A percentile compares a stretch with the other conserved stretches of the same genome.
Conservation (phyloP, 169 alveolate species). For the Fabrea salina region DNA sequence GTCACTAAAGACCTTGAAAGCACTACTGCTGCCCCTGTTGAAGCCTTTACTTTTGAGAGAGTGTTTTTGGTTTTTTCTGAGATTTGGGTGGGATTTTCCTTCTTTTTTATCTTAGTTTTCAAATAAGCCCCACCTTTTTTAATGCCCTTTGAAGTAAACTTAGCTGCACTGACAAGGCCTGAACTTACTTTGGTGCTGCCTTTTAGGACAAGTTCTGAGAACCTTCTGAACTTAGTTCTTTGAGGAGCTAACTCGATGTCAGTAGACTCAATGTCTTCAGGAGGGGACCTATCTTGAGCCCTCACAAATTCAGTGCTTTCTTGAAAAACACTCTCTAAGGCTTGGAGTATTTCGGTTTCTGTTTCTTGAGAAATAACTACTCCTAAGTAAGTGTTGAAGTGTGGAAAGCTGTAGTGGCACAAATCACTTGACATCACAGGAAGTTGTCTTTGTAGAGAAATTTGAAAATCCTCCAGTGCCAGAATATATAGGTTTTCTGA, state of each 20-base stretch:
- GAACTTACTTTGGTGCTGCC: neutral
- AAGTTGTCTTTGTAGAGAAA: neutral
- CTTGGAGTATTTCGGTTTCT: neutral
- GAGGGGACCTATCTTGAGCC: neutral
- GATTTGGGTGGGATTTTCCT: neutral
- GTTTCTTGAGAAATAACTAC: neutral
- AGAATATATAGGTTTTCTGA: neutral
- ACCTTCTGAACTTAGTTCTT: neutral
- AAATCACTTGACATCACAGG: neutral
- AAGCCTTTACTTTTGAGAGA: neutral
- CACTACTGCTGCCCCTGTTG: neutral
- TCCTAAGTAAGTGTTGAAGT: neutral
- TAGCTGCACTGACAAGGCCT: conserved; percentile 5
- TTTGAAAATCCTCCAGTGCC: neutral
- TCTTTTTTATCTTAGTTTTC: conserved; percentile 5
- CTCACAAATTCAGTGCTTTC: conserved; percentile 1
- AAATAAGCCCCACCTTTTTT: neutral
- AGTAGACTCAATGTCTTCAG: neutral
- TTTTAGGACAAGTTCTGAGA: neutral
- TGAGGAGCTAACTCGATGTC: neutral
- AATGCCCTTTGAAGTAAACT: neutral
- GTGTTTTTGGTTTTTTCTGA: neutral
- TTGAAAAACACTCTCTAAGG: neutral
- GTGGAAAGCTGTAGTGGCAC: neutral
- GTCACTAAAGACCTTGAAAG: neutral